Conservation (phyloP, 148 eudicot genomes). For the Suaeda aralocaspica region DNA sequence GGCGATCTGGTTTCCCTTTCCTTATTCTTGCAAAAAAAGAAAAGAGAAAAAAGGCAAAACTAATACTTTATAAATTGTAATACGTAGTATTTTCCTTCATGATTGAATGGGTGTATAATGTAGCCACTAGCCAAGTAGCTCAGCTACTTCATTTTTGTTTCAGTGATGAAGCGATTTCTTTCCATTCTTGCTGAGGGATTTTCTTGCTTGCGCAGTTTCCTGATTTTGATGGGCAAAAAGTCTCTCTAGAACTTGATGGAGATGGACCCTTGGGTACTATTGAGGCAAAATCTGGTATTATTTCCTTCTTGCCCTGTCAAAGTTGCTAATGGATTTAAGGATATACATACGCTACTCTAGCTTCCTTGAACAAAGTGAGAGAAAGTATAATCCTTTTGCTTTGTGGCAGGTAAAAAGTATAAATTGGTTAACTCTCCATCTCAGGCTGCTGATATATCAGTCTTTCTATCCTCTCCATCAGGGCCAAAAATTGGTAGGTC, state of each 20-base stretch:
- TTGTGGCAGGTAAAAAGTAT: constrained; percentile 59
- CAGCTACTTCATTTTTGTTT: not conserved
- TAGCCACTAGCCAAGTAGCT: too few relatives aligned
- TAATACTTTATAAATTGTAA: too few relatives aligned
- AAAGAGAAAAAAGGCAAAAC: too few relatives aligned
- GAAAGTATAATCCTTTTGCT: not conserved
- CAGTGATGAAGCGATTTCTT: not conserved
- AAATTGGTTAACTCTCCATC: constrained; percentile 52
- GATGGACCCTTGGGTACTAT: constrained; percentile 61
- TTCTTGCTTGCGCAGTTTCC: constrained; percentile 42
- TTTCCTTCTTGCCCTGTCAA: not conserved
- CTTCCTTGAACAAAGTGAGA: not conserved
- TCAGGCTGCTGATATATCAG: constrained; percentile 51
- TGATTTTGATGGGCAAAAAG: constrained; percentile 56
- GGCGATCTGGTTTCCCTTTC: too few relatives aligned
- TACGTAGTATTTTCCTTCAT: too few relatives aligned
- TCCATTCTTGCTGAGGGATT: not conserved
- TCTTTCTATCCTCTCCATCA: constrained; percentile 50
- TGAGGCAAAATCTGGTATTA: constrained; percentile 55
- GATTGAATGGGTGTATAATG: not conserved
- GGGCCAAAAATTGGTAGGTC: constrained; percentile 59
- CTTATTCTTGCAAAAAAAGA: too few relatives aligned
- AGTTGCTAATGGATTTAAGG: not conserved
- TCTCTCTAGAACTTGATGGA: constrained; percentile 51
- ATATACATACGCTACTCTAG: not conserved